Evolutionary conservation across 441 rosid genomes (phyloP).

Genomic region (Adansonia grandidieri): DNA sequence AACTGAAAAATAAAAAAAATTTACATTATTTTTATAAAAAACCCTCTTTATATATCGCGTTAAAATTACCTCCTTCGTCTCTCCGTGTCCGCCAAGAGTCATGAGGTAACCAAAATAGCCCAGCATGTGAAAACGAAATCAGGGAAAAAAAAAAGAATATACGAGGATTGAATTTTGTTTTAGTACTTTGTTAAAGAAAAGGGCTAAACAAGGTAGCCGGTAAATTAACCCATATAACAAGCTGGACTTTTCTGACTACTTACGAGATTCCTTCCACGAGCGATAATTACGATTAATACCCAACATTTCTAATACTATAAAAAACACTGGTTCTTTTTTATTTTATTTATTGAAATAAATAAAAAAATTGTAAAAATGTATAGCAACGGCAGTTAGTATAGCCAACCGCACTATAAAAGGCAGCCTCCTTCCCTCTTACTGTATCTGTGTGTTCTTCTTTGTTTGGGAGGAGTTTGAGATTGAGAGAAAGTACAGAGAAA

Average conservation of each 20-base stretch:
- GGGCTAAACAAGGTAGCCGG: background rate
- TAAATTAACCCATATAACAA: background rate
- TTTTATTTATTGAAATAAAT: background rate
- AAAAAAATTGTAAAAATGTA: background rate
- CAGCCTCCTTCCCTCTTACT: background rate
- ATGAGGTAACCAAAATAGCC: background rate
- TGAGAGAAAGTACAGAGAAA: background rate
- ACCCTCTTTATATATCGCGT: too few relatives aligned
- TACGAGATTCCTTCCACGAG: background rate
- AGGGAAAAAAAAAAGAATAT: background rate
- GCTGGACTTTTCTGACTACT: conserved; percentile 4
- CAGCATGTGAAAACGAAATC: background rate
- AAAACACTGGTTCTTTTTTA: background rate
- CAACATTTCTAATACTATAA: background rate
- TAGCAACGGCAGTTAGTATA: background rate
- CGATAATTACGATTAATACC: background rate
- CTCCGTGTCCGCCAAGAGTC: background rate
- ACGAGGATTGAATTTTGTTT: background rate
- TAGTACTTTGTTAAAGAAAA: background rate
- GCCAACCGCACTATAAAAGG: conserved; percentile 28
- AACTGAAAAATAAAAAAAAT: too few relatives aligned
- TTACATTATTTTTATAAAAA: too few relatives aligned
- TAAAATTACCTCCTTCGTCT: background rate
- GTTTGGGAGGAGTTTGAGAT: background rate
- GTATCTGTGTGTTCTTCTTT: conserved; percentile 28